phyloP scores from a whole-genome alignment of 805 yeast genomes.

The Wickerhamiella brachini region DNA sequence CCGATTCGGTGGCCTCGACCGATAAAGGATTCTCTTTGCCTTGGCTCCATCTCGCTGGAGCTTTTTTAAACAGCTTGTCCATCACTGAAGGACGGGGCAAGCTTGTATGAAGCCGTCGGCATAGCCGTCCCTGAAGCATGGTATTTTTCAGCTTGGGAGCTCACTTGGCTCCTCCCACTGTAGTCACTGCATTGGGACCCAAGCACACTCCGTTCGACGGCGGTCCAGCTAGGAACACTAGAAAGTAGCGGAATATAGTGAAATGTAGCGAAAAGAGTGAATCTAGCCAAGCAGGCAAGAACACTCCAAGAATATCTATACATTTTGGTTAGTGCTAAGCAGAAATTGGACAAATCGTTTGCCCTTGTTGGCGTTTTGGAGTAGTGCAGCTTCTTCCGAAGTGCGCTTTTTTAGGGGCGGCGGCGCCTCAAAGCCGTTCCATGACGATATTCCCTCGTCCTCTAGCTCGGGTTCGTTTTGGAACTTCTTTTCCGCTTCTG shows the following conservation, averaged over 20 bases:
- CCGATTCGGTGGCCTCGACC: constrained; percentile 7
- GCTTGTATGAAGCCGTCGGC: neutral
- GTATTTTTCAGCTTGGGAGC: neutral
- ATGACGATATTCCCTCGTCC: neutral
- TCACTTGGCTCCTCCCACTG: too few relatives aligned
- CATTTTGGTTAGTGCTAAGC: neutral
- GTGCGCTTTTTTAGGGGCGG: constrained; percentile 2
- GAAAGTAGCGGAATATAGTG: too few relatives aligned
- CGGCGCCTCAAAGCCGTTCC: neutral
- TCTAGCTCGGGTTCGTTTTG: neutral
- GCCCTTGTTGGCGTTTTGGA: constrained; percentile 6
- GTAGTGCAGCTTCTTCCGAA: constrained; percentile 2
- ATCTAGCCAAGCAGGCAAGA: neutral
- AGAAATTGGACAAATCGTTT: constrained; percentile 3
- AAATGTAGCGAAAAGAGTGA: neutral
- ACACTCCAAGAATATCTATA: too few relatives aligned
- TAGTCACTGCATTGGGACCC: too few relatives aligned
- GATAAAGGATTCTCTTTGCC: neutral
- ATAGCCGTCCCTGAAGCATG: neutral
- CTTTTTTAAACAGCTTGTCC: neutral
- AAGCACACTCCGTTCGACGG: too few relatives aligned
- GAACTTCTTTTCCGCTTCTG: neutral
- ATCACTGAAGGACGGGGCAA: neutral
- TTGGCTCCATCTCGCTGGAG: neutral
- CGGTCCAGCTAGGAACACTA: too few relatives aligned